Conservation (phyloP, 495 filamentous ascomycete genomes). For the Hypoxylon rickii region DNA sequence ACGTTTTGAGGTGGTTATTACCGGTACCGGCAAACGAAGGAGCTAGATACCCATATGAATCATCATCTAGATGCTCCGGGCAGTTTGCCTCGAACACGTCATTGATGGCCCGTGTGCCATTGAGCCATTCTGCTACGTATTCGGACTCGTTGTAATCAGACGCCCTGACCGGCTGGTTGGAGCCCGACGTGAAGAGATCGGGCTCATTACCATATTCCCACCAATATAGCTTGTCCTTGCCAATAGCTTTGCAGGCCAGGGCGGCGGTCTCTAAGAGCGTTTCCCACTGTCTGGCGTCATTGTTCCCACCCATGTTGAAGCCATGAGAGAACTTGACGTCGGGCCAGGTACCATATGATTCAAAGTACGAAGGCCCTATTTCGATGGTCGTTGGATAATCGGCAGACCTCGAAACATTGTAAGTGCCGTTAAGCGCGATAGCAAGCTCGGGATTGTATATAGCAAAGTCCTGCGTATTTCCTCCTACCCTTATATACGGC, state of each 20-base stretch:
- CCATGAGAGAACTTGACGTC: slow-evolving; percentile 63
- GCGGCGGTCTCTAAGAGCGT: slow-evolving; percentile 59
- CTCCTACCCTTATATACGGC: slow-evolving; percentile 63
- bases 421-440: slow-evolving; percentile 58
- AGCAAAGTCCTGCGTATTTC: slow-evolving; percentile 67
- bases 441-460: slow-evolving; percentile 61
- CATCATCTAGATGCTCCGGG: slow-evolving; percentile 50
- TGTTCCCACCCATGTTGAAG: slow-evolving; percentile 66
- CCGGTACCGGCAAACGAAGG: slow-evolving; percentile 67
- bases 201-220: slow-evolving; percentile 75
- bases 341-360: slow-evolving; percentile 65
- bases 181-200: slow-evolving; percentile 61
- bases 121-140: slow-evolving; percentile 66
- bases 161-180: slow-evolving; percentile 58
- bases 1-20: slow-evolving; percentile 55
- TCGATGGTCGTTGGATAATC: slow-evolving; percentile 67
- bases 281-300: slow-evolving; percentile 51
- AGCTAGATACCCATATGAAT: slow-evolving; percentile 58
- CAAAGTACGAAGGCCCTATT: slow-evolving; percentile 67
- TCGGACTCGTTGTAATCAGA: slow-evolving; percentile 58
- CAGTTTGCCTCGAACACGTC: slow-evolving; percentile 54
- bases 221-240: slow-evolving; percentile 52
- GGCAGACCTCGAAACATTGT: slow-evolving; percentile 51
- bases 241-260: slow-evolving; percentile 63
- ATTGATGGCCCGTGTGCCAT: slow-evolving; percentile 57